phyloP scores from a whole-genome alignment of 495 filamentous ascomycete genomes.

The Aspergillus indologenus region DNA sequence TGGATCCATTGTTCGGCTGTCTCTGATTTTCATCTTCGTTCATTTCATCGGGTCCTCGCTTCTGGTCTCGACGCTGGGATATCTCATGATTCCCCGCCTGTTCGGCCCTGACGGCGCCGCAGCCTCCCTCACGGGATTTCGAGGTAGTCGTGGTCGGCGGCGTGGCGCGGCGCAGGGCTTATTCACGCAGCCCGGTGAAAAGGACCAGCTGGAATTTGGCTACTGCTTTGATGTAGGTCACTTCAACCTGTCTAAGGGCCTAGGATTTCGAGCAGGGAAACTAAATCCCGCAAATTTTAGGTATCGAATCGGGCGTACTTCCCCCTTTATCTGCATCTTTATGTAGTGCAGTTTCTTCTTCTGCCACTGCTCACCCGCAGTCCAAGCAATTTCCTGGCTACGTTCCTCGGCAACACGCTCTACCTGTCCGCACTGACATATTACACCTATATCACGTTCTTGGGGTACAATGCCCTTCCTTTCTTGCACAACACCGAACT shows the following conservation, averaged over 20 bases:
- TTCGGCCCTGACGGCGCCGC: conserved; percentile 54
- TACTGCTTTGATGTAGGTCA: conserved; percentile 71
- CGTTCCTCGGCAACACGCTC: conserved; percentile 67
- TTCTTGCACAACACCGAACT: conserved; percentile 73
- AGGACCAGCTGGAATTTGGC: conserved; percentile 67
- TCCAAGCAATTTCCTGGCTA: conserved; percentile 52
- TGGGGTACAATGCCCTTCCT: conserved; percentile 72
- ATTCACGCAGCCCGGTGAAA: conserved; percentile 53
- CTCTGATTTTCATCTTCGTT: conserved; percentile 61
- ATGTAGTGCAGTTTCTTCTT: conserved; percentile 69
- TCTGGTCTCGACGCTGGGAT: conserved; percentile 58
- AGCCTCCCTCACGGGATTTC: conserved; percentile 37
- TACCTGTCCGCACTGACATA: conserved; percentile 68
- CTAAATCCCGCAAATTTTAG: conserved; percentile 25
- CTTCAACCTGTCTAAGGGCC: background rate
- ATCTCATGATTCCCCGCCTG: conserved; percentile 61
- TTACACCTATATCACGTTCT: conserved; percentile 69
- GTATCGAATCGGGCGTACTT: conserved; percentile 73
- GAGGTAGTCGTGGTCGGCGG: conserved; percentile 46
- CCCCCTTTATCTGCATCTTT: conserved; percentile 69
- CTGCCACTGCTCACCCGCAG: conserved; percentile 55
- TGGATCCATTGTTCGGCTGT: conserved; percentile 55
- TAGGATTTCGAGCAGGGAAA: background rate
- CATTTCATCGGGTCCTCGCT: conserved; percentile 66
- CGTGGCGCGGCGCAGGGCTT: conserved; percentile 54